phyloP scores from a whole-genome alignment of 2,329 filamentous ascomycete species.

The Xylaria multiplex region DNA sequence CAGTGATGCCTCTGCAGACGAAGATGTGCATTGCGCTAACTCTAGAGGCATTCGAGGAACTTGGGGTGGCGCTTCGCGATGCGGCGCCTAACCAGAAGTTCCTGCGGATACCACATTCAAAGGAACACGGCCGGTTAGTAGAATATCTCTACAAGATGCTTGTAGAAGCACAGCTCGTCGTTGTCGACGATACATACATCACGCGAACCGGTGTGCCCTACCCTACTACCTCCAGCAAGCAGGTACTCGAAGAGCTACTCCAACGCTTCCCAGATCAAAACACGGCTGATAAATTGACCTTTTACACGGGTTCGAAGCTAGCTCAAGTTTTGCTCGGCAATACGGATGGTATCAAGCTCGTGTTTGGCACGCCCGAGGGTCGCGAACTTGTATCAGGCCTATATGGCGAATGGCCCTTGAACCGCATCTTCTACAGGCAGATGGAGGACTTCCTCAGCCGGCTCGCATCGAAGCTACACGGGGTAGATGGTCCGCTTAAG shows the following conservation, averaged over 20 bases:
- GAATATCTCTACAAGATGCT: conserved; percentile 46
- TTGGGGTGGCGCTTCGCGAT: conserved; percentile 43
- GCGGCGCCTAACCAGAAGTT: conserved; percentile 44
- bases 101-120: conserved; percentile 41
- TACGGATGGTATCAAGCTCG: conserved; percentile 51
- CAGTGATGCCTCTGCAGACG: conserved; percentile 43
- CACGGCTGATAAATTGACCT: conserved; percentile 44
- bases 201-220: conserved; percentile 45
- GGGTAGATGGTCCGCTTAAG: conserved; percentile 10
- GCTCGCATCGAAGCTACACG: conserved; percentile 9
- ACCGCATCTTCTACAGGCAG: conserved; percentile 48
- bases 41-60: conserved; percentile 51
- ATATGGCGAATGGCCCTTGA: conserved; percentile 52
- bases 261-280: conserved; percentile 43
- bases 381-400: conserved; percentile 50
- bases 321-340: conserved; percentile 48
- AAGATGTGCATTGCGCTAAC: conserved; percentile 35
- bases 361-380: conserved; percentile 52
- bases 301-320: conserved; percentile 44
- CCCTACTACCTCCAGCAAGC: conserved; percentile 50
- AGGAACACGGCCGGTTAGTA: conserved; percentile 47
- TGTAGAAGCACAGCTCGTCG: conserved; percentile 47
- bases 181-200: conserved; percentile 41
- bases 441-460: conserved; percentile 50
- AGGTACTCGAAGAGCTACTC: conserved; percentile 48